These are phyloP conservation scores for Tetrapisispora arboricola DNA, from an alignment of 805 yeast genomes.

Conservation along the genomic window DNA sequence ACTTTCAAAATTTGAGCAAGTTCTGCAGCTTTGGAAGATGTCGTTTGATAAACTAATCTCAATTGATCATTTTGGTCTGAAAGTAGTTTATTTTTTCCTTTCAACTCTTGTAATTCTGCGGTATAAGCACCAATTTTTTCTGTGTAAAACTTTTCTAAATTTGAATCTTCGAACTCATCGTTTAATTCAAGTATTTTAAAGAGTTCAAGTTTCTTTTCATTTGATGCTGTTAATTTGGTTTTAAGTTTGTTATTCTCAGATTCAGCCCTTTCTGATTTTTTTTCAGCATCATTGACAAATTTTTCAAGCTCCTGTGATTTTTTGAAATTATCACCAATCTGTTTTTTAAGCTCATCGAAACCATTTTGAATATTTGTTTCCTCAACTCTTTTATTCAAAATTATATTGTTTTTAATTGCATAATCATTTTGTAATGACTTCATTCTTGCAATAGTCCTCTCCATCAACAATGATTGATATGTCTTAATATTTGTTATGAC, in stretches of 20 bases:
- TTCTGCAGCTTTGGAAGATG: constrained; percentile 41
- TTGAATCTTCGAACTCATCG: constrained; percentile 8
- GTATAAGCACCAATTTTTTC: not conserved
- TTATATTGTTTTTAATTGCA: constrained; percentile 9
- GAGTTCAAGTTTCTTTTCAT: constrained; percentile 6
- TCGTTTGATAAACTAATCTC: constrained; percentile 35
- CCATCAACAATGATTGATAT: constrained; percentile 32
- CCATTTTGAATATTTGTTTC: constrained; percentile 34
- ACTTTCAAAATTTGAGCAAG: constrained; percentile 23
- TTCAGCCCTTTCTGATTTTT: constrained; percentile 16
- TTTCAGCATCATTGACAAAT: constrained; percentile 16
- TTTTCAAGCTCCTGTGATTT: constrained; percentile 19
- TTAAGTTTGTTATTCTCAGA: constrained; percentile 13
- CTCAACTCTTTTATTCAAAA: constrained; percentile 24
- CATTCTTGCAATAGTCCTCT: constrained; percentile 29
- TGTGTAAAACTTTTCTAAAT: not conserved
- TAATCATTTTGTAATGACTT: constrained; percentile 22
- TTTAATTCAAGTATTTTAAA: not conserved
- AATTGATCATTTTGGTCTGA: constrained; percentile 23
- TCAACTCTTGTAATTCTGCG: constrained; percentile 36
- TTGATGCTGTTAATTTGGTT: constrained; percentile 7
- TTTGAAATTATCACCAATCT: constrained; percentile 35
- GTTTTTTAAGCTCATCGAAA: constrained; percentile 32
- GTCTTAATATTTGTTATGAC: constrained; percentile 17
- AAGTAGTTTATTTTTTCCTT: constrained; percentile 37